Base-by-base conservation (phyloP, 2,329 filamentous ascomycete species). In the Colletotrichum viniferum region DNA sequence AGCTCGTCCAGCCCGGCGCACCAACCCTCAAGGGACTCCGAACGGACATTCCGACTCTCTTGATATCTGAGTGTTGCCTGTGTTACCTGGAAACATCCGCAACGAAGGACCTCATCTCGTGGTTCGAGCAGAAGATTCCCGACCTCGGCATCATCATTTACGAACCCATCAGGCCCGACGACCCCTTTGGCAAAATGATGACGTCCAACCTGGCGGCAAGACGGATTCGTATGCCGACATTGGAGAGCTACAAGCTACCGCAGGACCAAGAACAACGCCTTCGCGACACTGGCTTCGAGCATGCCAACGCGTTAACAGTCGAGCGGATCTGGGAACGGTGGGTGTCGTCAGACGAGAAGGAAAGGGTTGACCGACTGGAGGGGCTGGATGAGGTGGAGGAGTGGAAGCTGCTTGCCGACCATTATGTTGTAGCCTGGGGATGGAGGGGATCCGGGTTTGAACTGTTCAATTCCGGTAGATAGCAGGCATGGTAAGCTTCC, bases 361-460 rank as follows among this genome's bases (percentile, higher is more conserved):
- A 94, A 80, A 88, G 96, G 63, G 92, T 98, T 2, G 93, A 96
- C 77, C 84, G 86, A 13, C 83, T 98, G 30, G 96, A 99, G 83
- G 96, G 97, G 80, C 84, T 99, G 77, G 97, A 99, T 85, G 97
- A 99, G 85, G 90, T 98, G 28, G 97, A 99, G 84, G 97, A 99
- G 86, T 98, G 97, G 94, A 89, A 93, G 80, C 84, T 99, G 79
- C 85, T 99, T 79, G 95, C 96, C 1, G 91, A 90, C 78, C 97
- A 99, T 87, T 99, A 99, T 81, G 92, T 96, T 77, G 90, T 99
- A 58, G 93, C 92, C 5, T 98, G 96, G 96, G 97, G 93, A 2
- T 97, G 94, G 91, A 92, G 91, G 79, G 91, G 92, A 36, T 82
- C 80, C 2, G 84, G 81, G 8, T 84, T 87, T 55, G 77, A 77